These are phyloP conservation scores for Akanthomyces lecanii DNA, from an alignment of 2,329 filamentous ascomycete species.

Conservation along the genomic window DNA sequence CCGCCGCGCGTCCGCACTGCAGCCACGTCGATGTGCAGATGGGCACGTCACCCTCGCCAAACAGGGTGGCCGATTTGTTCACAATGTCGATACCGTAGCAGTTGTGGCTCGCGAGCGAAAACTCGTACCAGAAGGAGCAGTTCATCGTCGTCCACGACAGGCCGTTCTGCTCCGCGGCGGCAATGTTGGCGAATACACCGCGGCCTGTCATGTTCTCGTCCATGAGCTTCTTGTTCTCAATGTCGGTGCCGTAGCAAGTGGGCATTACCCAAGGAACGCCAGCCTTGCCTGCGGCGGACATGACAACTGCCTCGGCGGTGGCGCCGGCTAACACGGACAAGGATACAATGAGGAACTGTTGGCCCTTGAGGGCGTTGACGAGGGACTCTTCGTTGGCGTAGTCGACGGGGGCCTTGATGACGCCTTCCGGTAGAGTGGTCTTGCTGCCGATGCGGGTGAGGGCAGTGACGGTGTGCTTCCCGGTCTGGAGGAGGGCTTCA, in stretches of 20 bases:
- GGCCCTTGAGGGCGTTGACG: slow-evolving; percentile 44
- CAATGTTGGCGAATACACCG: slow-evolving; percentile 21
- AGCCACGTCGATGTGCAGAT: slow-evolving; percentile 57
- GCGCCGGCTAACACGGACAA: slow-evolving; percentile 36
- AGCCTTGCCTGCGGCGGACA: slow-evolving; percentile 47
- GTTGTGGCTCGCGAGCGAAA: slow-evolving; percentile 33
- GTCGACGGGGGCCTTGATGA: slow-evolving; percentile 38
- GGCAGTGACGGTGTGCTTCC: slow-evolving; percentile 50
- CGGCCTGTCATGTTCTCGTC: slow-evolving; percentile 27
- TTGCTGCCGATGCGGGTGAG: slow-evolving; percentile 44
- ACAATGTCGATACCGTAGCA: slow-evolving; percentile 48
- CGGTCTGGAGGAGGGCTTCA: slow-evolving; percentile 41
- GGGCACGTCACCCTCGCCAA: slow-evolving; percentile 51
- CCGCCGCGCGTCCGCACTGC: slow-evolving; percentile 54
- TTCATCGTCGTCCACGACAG: slow-evolving; percentile 31
- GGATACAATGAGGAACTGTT: slow-evolving; percentile 53
- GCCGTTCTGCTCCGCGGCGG: slow-evolving; percentile 37
- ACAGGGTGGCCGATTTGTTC: slow-evolving; percentile 40
- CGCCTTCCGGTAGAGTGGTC: slow-evolving; percentile 39
- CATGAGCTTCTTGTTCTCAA: slow-evolving; percentile 25
- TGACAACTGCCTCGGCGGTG: slow-evolving; percentile 41
- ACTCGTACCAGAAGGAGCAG: slow-evolving; percentile 53
- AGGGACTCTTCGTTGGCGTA: slow-evolving; percentile 41
- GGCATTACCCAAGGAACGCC: slow-evolving; percentile 50
- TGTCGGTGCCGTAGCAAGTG: slow-evolving; percentile 39